Base-by-base conservation (phyloP, 257 asterid genomes). In the Gentiana macrophylla region DNA sequence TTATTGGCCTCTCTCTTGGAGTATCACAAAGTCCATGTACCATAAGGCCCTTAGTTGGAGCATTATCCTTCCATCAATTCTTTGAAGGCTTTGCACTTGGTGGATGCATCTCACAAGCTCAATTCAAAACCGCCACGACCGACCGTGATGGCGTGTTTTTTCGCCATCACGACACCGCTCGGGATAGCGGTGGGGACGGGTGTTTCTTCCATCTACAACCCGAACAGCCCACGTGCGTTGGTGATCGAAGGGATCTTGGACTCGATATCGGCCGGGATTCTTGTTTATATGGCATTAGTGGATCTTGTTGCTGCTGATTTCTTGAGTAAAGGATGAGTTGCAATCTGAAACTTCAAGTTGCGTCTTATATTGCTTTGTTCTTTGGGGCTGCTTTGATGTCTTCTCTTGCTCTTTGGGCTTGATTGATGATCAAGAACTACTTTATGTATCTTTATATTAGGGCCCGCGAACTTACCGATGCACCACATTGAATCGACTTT, bases 81-180 rank as follows among this genome's bases (percentile, higher is more conserved):
- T 91, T 91, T 1, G 96, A 91, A 74, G 98, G 94, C 5, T 87
- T 91, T 60, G 98, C 96, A 36, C 72, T 91, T 12, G 96, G 98
- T 8, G 96, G 95, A 56, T 91, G 98, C 86, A 87, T 91, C 49
- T 84, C 96, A 12, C 90, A 87, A 65, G 96, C 98, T 41, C 72
- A 66, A 60, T 76, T 91, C 34, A 63, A 65, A 56, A 70, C 78
- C 62, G 69, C 15, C 94, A 72, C 13, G 67, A n/a, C n/a, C 94
- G 24, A 69, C 81, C 41, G 15, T 84, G 37, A 91, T 87, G 96
- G 96, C 98, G 6, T 79, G 85, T 37, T 87, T 87, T 60, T 91
- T 91, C 5, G 95, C 95, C 56, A 4, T 91, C 37, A 91, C 96
- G 8, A 91, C 98, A 55, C 95, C 96, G 1, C 33, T 79, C 6